Percentiles rank a stretch among this genome's conserved stretches.
Conservation (phyloP, 2,329 filamentous ascomycete genomes). For the Phaeosphaeriaceae sp. region DNA sequence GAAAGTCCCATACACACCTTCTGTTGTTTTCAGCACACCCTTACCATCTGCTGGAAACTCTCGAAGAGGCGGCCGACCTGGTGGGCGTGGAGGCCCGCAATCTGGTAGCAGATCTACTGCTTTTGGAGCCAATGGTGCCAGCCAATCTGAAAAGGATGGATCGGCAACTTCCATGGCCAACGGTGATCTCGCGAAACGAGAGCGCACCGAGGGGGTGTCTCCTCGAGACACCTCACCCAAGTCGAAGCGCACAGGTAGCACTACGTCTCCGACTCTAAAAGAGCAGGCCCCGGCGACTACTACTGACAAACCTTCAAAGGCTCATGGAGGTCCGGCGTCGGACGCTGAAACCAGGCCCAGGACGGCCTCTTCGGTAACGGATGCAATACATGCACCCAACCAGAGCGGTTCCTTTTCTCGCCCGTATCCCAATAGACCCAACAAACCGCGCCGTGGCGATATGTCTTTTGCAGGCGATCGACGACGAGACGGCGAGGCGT, state of each 20-base stretch:
- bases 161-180: conserved; percentile 27
- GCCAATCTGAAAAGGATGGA: conserved; percentile 46
- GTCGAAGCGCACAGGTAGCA: conserved; percentile 44
- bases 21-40: conserved; percentile 85
- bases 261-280: conserved; percentile 37
- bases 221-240: conserved; percentile 42
- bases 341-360: conserved; percentile 34
- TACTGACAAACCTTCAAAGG: conserved; percentile 34
- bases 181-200: conserved; percentile 44
- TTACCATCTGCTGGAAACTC: conserved; percentile 60
- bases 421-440: conserved; percentile 36
- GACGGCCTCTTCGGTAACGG: conserved; percentile 23
- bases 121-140: conserved; percentile 48
- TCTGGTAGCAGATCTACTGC: conserved; percentile 58
- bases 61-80: conserved; percentile 52
- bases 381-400: conserved; percentile 20
- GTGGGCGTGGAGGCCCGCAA: conserved; percentile 63
- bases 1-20: conserved; percentile 79
- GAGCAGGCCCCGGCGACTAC: conserved; percentile 30
- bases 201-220: conserved; percentile 32
- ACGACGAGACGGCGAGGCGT: conserved; percentile 41
- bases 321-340: conserved; percentile 15
- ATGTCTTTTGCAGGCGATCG: conserved; percentile 35
- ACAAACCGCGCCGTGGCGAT: conserved; percentile 42
- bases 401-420: conserved; percentile 39